phyloP scores from a whole-genome alignment of 228 moss, liverwort and hornwort genomes.

The Sphagnum magellanicum region DNA sequence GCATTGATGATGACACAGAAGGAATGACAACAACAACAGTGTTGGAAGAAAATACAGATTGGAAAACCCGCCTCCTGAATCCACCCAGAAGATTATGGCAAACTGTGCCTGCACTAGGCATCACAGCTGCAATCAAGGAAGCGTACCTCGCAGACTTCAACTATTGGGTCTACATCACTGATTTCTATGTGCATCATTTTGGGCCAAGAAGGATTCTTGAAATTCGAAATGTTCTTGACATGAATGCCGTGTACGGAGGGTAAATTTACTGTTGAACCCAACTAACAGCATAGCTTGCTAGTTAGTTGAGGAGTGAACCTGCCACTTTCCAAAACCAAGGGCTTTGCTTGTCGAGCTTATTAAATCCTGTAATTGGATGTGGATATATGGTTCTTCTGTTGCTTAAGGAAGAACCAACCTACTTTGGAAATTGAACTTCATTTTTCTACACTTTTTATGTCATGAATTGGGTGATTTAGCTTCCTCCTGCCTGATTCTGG shows the following conservation, averaged over 20 bases:
- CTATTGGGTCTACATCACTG: constrained; percentile 68
- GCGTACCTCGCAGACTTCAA: constrained; percentile 60
- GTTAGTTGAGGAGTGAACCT: too few relatives aligned
- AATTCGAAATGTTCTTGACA: constrained; percentile 81
- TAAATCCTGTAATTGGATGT: too few relatives aligned
- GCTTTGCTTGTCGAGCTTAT: too few relatives aligned
- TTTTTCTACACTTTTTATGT: too few relatives aligned
- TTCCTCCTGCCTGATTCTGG: too few relatives aligned
- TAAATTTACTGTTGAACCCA: constrained; percentile 6
- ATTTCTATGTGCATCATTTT: constrained; percentile 56
- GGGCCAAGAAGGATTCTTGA: constrained; percentile 50
- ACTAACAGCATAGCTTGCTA: too few relatives aligned
- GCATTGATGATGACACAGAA: constrained; percentile 21
- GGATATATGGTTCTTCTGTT: too few relatives aligned
- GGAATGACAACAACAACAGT: neutral
- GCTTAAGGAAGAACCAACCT: too few relatives aligned
- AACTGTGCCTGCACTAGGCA: constrained; percentile 28
- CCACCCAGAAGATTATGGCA: constrained; percentile 40
- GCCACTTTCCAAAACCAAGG: too few relatives aligned
- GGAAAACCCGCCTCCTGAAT: constrained; percentile 47
- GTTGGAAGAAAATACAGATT: constrained; percentile 8
- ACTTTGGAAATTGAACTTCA: too few relatives aligned
- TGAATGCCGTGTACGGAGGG: constrained; percentile 92
- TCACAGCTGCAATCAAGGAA: constrained; percentile 52
- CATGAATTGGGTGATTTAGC: too few relatives aligned